Evolutionary conservation across 768 basidiomycete species (phyloP).

Genomic region (Trametes meyenii): DNA sequence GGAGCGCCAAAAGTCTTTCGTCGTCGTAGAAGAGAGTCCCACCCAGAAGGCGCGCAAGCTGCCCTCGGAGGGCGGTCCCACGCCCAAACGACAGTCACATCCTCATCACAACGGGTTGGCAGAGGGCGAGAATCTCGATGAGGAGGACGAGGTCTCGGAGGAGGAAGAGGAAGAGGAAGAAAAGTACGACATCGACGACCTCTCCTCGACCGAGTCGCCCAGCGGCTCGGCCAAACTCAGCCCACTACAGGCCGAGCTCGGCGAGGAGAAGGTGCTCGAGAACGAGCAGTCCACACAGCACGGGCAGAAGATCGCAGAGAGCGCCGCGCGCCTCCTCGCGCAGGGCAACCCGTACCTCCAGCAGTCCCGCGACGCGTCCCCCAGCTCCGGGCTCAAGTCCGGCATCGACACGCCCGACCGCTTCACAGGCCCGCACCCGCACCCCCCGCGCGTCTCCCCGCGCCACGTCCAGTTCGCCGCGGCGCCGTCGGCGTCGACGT

Average conservation of each 20-base stretch:
- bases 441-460: slow-evolving; percentile 46
- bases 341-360: slow-evolving; percentile 36
- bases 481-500: slow-evolving; percentile 37
- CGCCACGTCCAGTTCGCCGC: slow-evolving; percentile 55
- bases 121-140: slow-evolving; percentile 30
- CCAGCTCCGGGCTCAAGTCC: slow-evolving; percentile 46
- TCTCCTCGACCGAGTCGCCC: slow-evolving; percentile 59
- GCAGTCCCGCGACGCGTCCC: slow-evolving; percentile 38
- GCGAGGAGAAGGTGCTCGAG: slow-evolving; percentile 27
- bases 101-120: slow-evolving; percentile 44
- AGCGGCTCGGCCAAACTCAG: slow-evolving; percentile 23
- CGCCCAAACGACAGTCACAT: slow-evolving; percentile 6
- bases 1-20: slow-evolving; percentile 97
- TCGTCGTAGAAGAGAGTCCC: slow-evolving; percentile 91
- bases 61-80: slow-evolving; percentile 16
- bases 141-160: slow-evolving; percentile 47
- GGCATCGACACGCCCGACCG: slow-evolving; percentile 69
- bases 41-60: slow-evolving; percentile 22
- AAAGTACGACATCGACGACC: slow-evolving; percentile 91
- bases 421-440: slow-evolving; percentile 54
- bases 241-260: slow-evolving; percentile 23
- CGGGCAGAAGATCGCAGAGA: slow-evolving; percentile 22
- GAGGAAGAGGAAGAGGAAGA: slow-evolving; percentile 66
- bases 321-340: slow-evolving; percentile 37
- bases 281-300: not conserved